Base-by-base conservation (phyloP, 306 rosid genomes). In the Alnus rubra region DNA sequence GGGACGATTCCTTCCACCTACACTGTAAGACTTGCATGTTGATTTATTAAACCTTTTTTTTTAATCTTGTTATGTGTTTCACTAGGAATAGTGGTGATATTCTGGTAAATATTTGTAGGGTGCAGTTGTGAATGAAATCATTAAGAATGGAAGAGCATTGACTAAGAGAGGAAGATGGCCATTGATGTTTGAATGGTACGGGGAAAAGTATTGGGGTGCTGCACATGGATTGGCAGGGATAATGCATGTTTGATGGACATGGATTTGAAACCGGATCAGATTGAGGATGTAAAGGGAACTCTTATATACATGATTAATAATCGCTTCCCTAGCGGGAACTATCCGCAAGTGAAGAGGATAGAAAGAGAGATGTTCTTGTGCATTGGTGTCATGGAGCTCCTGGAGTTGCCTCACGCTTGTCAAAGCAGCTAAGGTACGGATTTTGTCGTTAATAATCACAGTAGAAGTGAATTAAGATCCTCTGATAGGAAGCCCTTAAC, bases 321-420 rank as follows among this genome's bases (percentile, higher is more conserved):
- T 19, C 84, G 84, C 19, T 88, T 88, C 67, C 74, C 86, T 2
- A 85, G 89, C 81, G 96, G 92, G 78, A 90, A 92, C 85, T 90
- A 90, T 78, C 93, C 16, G 80, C 86, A 1, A 88, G 84, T 12
- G 92, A 90, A 84, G 89, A 84, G 71, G 91, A 92, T 84, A 87
- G 59, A 49, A 74, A 77, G 51, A 76, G 79, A 73, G 94, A 89
- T 15, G 79, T 68, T 50, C 91, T 93, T 80, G 94, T 93, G 82
- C 97, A 93, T 80, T 89, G 96, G 94, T 91, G 96, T 77, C 96
- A 93, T 81, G 97, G 96, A 33, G 94, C 96, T 74, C 92, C 92
- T 48, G 96, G 97, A 83, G 60, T 89, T 45, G 88, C 94, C 86
- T 91, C 63, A 89, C 97, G 8, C 96, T 93, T 45, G 89, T 84